Conservation (phyloP, 768 basidiomycete species). For the Calocera viscosa region DNA sequence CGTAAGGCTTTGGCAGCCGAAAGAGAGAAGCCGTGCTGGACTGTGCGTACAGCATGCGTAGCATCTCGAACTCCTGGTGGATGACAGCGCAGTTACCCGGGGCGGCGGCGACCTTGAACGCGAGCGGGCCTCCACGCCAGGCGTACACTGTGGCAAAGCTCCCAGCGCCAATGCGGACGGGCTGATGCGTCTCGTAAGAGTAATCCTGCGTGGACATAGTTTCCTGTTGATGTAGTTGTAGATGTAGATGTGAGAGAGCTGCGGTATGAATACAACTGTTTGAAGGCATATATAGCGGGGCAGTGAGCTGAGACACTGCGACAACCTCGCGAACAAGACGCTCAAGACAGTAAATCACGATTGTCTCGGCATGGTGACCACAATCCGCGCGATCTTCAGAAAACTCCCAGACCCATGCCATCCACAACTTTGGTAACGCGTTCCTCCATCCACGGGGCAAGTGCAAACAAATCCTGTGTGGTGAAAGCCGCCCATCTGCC, state of each 20-base stretch:
- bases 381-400: neutral
- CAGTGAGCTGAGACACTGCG: too few species aligned
- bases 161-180: constrained; percentile 8
- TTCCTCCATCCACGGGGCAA: constrained; percentile 74
- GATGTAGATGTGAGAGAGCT: too few species aligned
- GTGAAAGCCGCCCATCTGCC: constrained; percentile 52
- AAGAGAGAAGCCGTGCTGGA: constrained; percentile 21
- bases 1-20: constrained; percentile 19
- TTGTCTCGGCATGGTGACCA: too few species aligned
- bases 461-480: constrained; percentile 53
- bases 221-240: too few species aligned
- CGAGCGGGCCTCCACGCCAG: constrained; percentile 14
- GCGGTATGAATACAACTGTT: too few species aligned
- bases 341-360: too few species aligned
- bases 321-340: too few species aligned
- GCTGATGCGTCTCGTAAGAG: too few species aligned
- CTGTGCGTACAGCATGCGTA: constrained; percentile 14
- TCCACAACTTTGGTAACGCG: constrained; percentile 47
- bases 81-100: constrained; percentile 7
- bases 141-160: constrained; percentile 19
- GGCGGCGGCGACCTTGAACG: constrained; percentile 16
- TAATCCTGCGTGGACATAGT: too few species aligned
- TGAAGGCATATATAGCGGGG: too few species aligned
- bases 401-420: constrained; percentile 53
- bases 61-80: constrained; percentile 16